Percentiles rank a stretch among this genome's conserved stretches.
These are phyloP conservation scores for Lanmaoa rubissima DNA, from an alignment of 768 basidiomycete genomes.

Conservation along the genomic window DNA sequence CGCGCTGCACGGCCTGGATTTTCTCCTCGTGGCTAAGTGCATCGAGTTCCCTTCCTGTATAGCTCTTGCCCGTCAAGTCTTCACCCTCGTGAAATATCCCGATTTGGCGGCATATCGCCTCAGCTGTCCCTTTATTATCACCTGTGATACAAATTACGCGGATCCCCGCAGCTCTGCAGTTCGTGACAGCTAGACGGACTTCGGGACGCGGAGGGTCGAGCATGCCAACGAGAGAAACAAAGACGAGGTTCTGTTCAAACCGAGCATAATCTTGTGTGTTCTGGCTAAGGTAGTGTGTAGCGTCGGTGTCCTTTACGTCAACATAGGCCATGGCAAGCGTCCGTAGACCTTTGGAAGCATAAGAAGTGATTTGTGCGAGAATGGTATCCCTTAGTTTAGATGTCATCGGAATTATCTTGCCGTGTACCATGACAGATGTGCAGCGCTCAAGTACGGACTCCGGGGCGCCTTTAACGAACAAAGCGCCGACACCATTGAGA, in stretches of 20 bases:
- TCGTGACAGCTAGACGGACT: slow-evolving; percentile 80
- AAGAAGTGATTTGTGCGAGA: slow-evolving; percentile 62
- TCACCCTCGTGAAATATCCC: slow-evolving; percentile 88
- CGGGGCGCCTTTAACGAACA: slow-evolving; percentile 95
- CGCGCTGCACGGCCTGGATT: slow-evolving; percentile 79
- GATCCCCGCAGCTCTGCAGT: slow-evolving; percentile 91
- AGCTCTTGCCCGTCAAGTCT: slow-evolving; percentile 92
- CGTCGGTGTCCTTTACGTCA: slow-evolving; percentile 72
- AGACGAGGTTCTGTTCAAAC: slow-evolving; percentile 90
- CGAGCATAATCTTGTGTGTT: slow-evolving; percentile 78
- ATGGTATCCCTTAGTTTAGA: slow-evolving; percentile 56
- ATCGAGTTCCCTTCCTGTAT: slow-evolving; percentile 91
- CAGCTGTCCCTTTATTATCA: slow-evolving; percentile 96
- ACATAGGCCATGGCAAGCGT: slow-evolving; percentile 91
- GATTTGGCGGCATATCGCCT: slow-evolving; percentile 95
- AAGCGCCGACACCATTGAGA: slow-evolving; percentile 63
- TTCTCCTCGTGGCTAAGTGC: slow-evolving; percentile 78
- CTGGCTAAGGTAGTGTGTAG: slow-evolving; percentile 78
- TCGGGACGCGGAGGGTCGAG: slow-evolving; percentile 96
- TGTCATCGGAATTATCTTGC: slow-evolving; percentile 64
- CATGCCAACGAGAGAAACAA: slow-evolving; percentile 97
- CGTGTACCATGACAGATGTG: slow-evolving; percentile 66
- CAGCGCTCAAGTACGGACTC: slow-evolving; percentile 93
- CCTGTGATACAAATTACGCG: slow-evolving; percentile 97
- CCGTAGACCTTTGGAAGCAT: slow-evolving; percentile 80